Evolutionary conservation across 331 rosid genomes (phyloP).

Genomic region (Saraca asoca): DNA sequence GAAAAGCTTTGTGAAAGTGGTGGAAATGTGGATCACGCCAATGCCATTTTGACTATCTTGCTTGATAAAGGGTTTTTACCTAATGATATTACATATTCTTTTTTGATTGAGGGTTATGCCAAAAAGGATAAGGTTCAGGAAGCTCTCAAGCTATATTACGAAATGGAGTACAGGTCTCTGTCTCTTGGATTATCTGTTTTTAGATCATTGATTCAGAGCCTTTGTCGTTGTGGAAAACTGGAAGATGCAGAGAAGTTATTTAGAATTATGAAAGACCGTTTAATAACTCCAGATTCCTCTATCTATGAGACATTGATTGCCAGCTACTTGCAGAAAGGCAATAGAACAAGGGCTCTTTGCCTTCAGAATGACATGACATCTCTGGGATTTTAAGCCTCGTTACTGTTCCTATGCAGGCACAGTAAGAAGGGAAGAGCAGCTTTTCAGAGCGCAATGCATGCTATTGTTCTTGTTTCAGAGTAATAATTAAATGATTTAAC

Average conservation of each 20-base stretch:
- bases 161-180: conserved; percentile 61
- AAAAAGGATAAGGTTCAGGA: conserved; percentile 45
- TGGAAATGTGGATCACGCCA: conserved; percentile 48
- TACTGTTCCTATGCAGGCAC: neutral
- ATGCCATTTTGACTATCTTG: conserved; percentile 53
- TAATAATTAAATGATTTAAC: neutral
- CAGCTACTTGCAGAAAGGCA: conserved; percentile 47
- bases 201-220: conserved; percentile 47
- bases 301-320: conserved; percentile 52
- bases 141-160: conserved; percentile 69
- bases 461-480: neutral
- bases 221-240: conserved; percentile 53
- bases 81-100: conserved; percentile 52
- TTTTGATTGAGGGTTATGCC: conserved; percentile 60
- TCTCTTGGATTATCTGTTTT: conserved; percentile 59
- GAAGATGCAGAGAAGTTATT: conserved; percentile 69
- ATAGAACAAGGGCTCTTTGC: conserved; percentile 41
- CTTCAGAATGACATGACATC: conserved; percentile 45
- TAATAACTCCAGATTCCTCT: conserved; percentile 33
- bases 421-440: conserved; percentile 7
- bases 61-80: conserved; percentile 70
- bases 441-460: conserved; percentile 8
- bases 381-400: conserved; percentile 27
- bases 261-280: conserved; percentile 59
- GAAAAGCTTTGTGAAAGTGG: conserved; percentile 61